Conservation (phyloP, 495 filamentous ascomycete species). For the Paragyromitra xinjiangensis region DNA sequence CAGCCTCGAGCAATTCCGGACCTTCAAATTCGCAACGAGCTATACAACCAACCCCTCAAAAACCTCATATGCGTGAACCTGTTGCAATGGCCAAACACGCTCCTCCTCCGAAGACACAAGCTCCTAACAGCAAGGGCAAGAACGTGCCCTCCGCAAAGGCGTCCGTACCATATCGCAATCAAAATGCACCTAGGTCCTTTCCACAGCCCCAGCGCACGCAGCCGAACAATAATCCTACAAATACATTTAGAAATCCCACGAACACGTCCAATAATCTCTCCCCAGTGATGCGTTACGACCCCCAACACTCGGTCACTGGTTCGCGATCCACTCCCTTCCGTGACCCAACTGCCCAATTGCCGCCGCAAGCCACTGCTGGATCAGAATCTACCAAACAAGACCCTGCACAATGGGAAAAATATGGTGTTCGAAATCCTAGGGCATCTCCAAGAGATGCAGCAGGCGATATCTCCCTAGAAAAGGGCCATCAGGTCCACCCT, state of each 20-base stretch:
- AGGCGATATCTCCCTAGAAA: constrained; percentile 21
- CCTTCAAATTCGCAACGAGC: constrained; percentile 14
- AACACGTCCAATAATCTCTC: constrained; percentile 20
- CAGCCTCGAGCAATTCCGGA: constrained; percentile 18
- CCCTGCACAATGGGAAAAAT: constrained; percentile 13
- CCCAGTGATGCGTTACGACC: constrained; percentile 1
- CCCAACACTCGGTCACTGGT: constrained; percentile 3
- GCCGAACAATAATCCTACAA: constrained; percentile 7
- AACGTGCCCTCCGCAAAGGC: background rate
- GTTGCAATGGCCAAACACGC: constrained; percentile 12
- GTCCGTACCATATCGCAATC: background rate
- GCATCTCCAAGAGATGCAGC: background rate
- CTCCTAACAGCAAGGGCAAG: constrained; percentile 5
- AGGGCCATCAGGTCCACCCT: constrained; percentile 30
- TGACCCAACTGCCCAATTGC: constrained; percentile 2
- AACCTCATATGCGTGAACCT: constrained; percentile 13
- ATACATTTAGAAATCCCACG: background rate
- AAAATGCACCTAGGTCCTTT: background rate
- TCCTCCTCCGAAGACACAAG: constrained; percentile 6
- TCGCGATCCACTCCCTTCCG: constrained; percentile 7
- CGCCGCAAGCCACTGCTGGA: background rate
- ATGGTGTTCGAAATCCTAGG: constrained; percentile 7
- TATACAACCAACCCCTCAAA: constrained; percentile 15
- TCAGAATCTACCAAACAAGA: constrained; percentile 13
- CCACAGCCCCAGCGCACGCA: constrained; percentile 1